Evolutionary conservation across 352 stramenopile species (phyloP), one percentile per base, ranked within the genome.

Genomic region (Phytophthora megakarya): DNA sequence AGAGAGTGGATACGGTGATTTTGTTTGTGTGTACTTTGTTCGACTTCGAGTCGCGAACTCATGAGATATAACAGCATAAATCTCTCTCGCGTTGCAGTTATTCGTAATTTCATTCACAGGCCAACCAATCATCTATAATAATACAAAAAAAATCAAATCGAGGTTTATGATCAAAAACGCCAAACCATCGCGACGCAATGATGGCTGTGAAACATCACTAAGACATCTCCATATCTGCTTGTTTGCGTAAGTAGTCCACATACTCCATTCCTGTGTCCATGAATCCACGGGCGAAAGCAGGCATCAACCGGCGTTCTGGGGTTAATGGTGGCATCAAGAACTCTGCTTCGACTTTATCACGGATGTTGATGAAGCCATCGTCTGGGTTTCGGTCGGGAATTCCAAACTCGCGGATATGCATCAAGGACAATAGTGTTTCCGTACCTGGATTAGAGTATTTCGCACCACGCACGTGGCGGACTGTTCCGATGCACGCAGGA

Each of bases 21-120:
- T 92, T 75, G 80, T 81, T 28, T 70, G 84, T 25, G 75, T 92
- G 21, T 89, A 90, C 62, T 84, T 78, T 26, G 73, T 92, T 23
- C 70, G 75, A 47, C 66, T 81, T 30, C 75, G 53, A 25, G 57
- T 69, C 28, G 60, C 25, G n/a, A 76, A n/a, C 33, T 47, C 49
- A 11, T 53, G 48, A 58, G 42, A 71, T 11, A 67, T 56, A 66
- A 40, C 35, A 46, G 54, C 33, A 61, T 51, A 66, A 53, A 42
- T 52, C 21, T 49, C 18, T 52, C 21, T 49, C 18, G 39, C 26
- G 54, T 65, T 51, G 15, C 42, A 58, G 55, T 45, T 50, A 55
- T 35, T 1, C 30, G 13, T 12, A 11, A 35, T 32, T 32, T 32
- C 26, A 32, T 9, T 32, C 23, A n/a, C n/a, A n/a, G n/a, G n/a